phyloP scores from a whole-genome alignment of 306 rosid species.

The Acacia crassicarpa region DNA sequence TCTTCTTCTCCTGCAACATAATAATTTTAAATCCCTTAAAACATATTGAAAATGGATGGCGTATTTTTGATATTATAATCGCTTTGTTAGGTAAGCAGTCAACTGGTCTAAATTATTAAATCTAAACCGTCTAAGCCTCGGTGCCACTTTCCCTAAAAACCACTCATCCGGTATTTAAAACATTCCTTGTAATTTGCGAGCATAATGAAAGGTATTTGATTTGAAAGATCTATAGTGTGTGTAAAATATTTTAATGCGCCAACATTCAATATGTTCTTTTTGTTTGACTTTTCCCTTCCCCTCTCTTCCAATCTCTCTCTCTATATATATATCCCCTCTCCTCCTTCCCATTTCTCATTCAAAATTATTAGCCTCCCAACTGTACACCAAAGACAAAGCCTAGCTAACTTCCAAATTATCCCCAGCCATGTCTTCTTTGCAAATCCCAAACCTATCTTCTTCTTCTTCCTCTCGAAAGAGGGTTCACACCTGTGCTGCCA shows the following conservation, averaged over 20 bases:
- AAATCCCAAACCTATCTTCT: slow-evolving; percentile 31
- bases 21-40: no score
- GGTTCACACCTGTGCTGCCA: slow-evolving; percentile 36
- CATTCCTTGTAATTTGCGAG: not conserved
- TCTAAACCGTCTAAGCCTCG: not conserved
- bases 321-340: not conserved
- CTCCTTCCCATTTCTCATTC: not conserved
- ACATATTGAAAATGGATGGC: no score
- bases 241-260: not conserved
- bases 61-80: no score
- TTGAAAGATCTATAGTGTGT: not conserved
- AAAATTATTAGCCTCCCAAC: not conserved
- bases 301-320: not conserved
- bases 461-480: slow-evolving; percentile 31
- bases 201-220: not conserved
- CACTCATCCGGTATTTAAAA: not conserved
- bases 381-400: not conserved
- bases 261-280: not conserved
- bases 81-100: no score
- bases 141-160: not conserved
- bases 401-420: not conserved
- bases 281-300: not conserved
- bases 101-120: no score
- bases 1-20: no score
- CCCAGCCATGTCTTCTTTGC: slow-evolving; percentile 30